phyloP scores from a whole-genome alignment of 148 eudicot genomes.

The Rheum nobile region DNA sequence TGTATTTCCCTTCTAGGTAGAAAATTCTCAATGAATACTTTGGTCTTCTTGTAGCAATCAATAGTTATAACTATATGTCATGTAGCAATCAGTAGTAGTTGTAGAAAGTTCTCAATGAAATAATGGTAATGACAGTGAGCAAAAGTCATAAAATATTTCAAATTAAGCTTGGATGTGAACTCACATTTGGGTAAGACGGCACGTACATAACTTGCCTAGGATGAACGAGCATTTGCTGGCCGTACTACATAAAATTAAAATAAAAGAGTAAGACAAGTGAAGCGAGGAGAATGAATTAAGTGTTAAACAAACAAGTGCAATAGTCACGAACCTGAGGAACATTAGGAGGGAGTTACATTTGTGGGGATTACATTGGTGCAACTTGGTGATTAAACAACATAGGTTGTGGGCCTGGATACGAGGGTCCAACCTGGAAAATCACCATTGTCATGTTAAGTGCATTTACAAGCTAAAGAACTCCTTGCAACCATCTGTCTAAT shows the following conservation, averaged over 20 bases:
- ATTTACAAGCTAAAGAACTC: background rate
- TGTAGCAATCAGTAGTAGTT: no score
- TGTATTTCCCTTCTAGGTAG: no score
- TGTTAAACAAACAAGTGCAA: background rate
- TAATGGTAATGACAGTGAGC: background rate
- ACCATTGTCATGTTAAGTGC: slow-evolving; percentile 2
- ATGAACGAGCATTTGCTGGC: slow-evolving; percentile 86
- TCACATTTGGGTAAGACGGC: slow-evolving; percentile 83
- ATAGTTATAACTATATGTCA: no score
- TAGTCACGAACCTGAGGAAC: slow-evolving; percentile 61
- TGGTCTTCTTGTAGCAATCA: no score
- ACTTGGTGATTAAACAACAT: slow-evolving; percentile 67
- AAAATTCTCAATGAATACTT: no score
- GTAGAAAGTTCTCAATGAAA: no score
- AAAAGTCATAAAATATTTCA: background rate
- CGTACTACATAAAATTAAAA: slow-evolving; percentile 38
- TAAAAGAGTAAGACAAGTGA: background rate
- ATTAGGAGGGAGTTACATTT: slow-evolving; percentile 61
- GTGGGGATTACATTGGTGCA: slow-evolving; percentile 60
- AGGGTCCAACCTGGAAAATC: slow-evolving; percentile 52
- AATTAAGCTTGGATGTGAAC: slow-evolving; percentile 12
- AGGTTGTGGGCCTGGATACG: slow-evolving; percentile 63
- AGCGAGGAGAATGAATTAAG: background rate
- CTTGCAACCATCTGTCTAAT: background rate
- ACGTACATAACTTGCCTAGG: slow-evolving; percentile 81